Evolutionary conservation across 108 stramenopile species (phyloP).

Genomic region (Skeletonema marinoi): DNA sequence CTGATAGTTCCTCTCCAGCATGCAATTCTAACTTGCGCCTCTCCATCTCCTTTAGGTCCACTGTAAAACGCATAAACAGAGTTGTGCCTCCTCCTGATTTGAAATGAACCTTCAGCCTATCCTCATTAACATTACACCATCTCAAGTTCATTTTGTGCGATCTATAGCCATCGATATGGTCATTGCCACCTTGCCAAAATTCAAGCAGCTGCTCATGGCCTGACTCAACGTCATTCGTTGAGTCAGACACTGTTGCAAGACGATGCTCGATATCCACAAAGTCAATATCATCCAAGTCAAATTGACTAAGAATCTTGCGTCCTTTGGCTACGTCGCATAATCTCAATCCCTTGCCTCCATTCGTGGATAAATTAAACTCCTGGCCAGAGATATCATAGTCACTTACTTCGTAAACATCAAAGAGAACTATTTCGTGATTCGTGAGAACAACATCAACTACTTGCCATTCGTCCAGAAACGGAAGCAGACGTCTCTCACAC

Average conservation of each 20-base stretch:
- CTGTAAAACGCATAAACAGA: slow-evolving; percentile 72
- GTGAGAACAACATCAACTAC: slow-evolving; percentile 85
- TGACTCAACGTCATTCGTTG: slow-evolving; percentile 22
- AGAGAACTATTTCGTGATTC: slow-evolving; percentile 77
- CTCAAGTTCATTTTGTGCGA: slow-evolving; percentile 29
- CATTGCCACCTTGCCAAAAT: slow-evolving; percentile 33
- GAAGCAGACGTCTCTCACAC: slow-evolving; percentile 75
- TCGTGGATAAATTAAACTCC: slow-evolving; percentile 34
- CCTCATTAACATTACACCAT: slow-evolving; percentile 70
- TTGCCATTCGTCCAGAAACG: slow-evolving; percentile 70
- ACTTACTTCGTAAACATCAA: slow-evolving; percentile 45
- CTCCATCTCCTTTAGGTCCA: slow-evolving; percentile 71
- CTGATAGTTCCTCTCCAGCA: slow-evolving; percentile 33
- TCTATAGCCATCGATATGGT: slow-evolving; percentile 22
- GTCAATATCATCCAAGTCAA: slow-evolving; percentile 63
- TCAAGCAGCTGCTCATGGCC: slow-evolving; percentile 20
- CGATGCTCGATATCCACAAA: slow-evolving; percentile 62
- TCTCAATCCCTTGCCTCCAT: slow-evolving; percentile 81
- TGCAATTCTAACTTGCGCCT: slow-evolving; percentile 5
- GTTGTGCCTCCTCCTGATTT: slow-evolving; percentile 42
- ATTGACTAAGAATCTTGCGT: slow-evolving; percentile 70
- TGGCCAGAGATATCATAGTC: neutral
- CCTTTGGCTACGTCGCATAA: slow-evolving; percentile 74
- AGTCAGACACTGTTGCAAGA: slow-evolving; percentile 15
- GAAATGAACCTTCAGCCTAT: slow-evolving; percentile 64